phyloP scores from a whole-genome alignment of 1,284 basidiomycete species.

The Caloboletus inedulis region DNA sequence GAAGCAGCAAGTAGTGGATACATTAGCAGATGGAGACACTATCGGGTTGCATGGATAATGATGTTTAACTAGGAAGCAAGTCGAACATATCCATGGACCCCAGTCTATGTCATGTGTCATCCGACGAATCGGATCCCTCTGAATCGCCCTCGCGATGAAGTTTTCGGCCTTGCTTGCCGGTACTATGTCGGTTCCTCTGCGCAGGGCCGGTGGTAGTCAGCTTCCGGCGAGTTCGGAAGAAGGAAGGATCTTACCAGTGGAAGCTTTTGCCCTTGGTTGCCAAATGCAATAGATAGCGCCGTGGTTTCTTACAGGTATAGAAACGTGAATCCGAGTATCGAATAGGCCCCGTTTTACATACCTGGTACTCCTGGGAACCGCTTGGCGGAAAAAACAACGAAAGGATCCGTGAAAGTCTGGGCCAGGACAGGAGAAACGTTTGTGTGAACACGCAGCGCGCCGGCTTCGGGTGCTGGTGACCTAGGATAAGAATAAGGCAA shows the following conservation, averaged over 20 bases:
- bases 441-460: slow-evolving; percentile 61
- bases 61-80: slow-evolving; percentile 17
- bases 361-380: slow-evolving; percentile 90
- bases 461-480: slow-evolving; percentile 66
- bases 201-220: slow-evolving; percentile 23
- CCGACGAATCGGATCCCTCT: slow-evolving; percentile 46
- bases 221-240: slow-evolving; percentile 23
- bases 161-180: slow-evolving; percentile 54
- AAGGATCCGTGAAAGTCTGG: slow-evolving; percentile 81
- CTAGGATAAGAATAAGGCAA: slow-evolving; percentile 40
- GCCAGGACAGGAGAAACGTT: slow-evolving; percentile 72
- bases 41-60: slow-evolving; percentile 24
- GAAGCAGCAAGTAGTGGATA: slow-evolving; percentile 24
- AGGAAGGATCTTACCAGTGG: slow-evolving; percentile 61
- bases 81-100: slow-evolving; percentile 11
- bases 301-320: slow-evolving; percentile 64
- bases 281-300: slow-evolving; percentile 85
- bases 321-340: slow-evolving; percentile 9
- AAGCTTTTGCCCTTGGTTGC: slow-evolving; percentile 87
- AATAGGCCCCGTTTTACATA: slow-evolving; percentile 38
- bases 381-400: slow-evolving; percentile 90
- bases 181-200: slow-evolving; percentile 68
- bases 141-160: slow-evolving; percentile 48
- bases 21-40: slow-evolving; percentile 28
- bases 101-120: slow-evolving; percentile 32